Base-by-base conservation (phyloP, 2,329 filamentous ascomycete species). In the Diaporthe amygdali region DNA sequence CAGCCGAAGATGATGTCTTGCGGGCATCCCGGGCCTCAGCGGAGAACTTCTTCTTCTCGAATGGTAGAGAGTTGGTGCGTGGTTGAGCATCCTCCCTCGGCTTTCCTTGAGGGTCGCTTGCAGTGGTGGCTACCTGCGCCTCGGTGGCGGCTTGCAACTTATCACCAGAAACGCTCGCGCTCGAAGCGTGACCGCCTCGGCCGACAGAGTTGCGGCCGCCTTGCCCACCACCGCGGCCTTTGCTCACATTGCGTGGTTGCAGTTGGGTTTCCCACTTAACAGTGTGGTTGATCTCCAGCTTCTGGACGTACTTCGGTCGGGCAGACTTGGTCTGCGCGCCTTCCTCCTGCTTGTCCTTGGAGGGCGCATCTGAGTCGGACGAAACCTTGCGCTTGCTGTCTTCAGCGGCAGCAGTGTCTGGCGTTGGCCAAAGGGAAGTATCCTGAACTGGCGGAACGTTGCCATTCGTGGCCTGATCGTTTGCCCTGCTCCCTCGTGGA, bases 211-310 rank as follows among this genome's bases (percentile, higher is more conserved):
- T 82, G 34, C 84, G 83, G 32, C 82, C 81, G 52, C 81, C 81
- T 46, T 86, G 83, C 66, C 82, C 82, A 71, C 87, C 86, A 20
- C 86, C 85, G 34, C 88, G 84, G 52, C 85, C 82, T 74, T 87
- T 88, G 49, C 52, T 63, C 25, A 69, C 41, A 39, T 85, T 79
- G 68, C 83, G 82, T 73, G 87, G 86, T 55, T 82, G 83, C 49
- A 97, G 81, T 34, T 93, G 94, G 0, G 96, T 98, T 79, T 94
- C 93, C 82, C 97, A 98, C 71, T 92, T 91, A 61, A 96, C 94
- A 17, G 90, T 92, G 10, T 95, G 96, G 41, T 92, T 90, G 70
- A 98, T 89, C 1, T 91, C 88, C 71, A 94, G 14, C 39, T 73
- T 73, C 49, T 71, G 98, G 78, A 95, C 94, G 77, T 93, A 91